Percentiles rank a stretch among this genome's conserved stretches.
Conservation (phyloP, 305 asterid genomes). For the Solanum hybrid region DNA sequence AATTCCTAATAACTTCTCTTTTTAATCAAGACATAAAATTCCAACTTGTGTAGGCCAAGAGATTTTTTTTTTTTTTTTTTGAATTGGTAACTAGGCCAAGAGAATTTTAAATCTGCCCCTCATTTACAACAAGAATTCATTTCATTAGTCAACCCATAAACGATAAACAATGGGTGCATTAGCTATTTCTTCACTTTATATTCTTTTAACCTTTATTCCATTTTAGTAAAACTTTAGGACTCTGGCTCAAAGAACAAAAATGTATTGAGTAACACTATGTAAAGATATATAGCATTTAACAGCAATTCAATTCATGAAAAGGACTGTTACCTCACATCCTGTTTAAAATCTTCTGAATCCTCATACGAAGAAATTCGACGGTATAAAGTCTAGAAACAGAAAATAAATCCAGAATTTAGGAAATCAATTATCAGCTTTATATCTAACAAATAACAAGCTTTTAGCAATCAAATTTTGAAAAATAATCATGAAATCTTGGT, state of each 20-base stretch:
- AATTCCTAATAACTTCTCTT: not conserved
- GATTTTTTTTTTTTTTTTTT: too few species aligned
- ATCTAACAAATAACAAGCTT: not conserved
- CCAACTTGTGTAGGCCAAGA: not conserved
- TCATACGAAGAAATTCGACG: constrained; percentile 58
- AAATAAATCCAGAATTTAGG: not conserved
- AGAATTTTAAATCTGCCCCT: not conserved
- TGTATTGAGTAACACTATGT: not conserved
- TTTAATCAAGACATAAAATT: not conserved
- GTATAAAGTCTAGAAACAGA: constrained; percentile 48
- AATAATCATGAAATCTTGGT: not conserved
- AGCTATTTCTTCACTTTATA: not conserved
- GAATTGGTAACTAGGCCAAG: not conserved
- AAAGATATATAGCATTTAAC: not conserved
- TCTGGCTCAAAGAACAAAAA: not conserved
- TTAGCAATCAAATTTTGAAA: not conserved
- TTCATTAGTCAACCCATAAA: not conserved
- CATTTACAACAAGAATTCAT: not conserved
- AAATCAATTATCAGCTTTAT: not conserved
- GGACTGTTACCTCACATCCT: constrained; percentile 51
- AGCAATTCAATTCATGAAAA: constrained; percentile 7
- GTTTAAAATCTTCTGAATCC: constrained; percentile 52
- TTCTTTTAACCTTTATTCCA: not conserved
- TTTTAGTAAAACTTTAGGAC: not conserved
- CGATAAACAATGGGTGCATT: not conserved